Percentiles rank a stretch among this genome's conserved stretches.
Evolutionary conservation across 2,329 filamentous ascomycete species (phyloP).

Genomic region (Taxawa tesnikishii): DNA sequence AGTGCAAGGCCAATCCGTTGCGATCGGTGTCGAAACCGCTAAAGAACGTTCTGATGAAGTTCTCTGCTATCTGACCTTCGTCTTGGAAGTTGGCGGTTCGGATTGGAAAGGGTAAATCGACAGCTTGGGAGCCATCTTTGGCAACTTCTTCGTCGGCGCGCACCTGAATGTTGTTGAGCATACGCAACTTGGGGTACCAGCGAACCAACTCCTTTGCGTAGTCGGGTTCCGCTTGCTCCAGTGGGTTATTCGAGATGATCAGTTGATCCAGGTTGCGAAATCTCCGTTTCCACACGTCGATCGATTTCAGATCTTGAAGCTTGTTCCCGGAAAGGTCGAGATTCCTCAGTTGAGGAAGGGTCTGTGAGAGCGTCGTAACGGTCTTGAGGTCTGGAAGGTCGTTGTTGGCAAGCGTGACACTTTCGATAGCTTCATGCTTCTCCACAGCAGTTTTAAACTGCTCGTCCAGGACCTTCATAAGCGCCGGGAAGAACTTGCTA

Average conservation of each 20-base stretch:
- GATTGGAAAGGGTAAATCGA: slow-evolving; percentile 48
- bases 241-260: slow-evolving; percentile 64
- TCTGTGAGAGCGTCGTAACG: slow-evolving; percentile 63
- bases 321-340: slow-evolving; percentile 81
- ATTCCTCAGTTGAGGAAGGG: slow-evolving; percentile 76
- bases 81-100: slow-evolving; percentile 60
- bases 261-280: slow-evolving; percentile 72
- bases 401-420: slow-evolving; percentile 73
- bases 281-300: slow-evolving; percentile 67
- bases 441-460: slow-evolving; percentile 61
- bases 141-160: slow-evolving; percentile 60
- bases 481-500: slow-evolving; percentile 79
- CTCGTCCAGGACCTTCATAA: slow-evolving; percentile 76
- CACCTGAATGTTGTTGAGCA: slow-evolving; percentile 63
- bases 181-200: slow-evolving; percentile 73
- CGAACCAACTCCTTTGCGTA: slow-evolving; percentile 58
- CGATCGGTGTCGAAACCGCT: slow-evolving; percentile 62
- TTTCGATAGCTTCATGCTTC: slow-evolving; percentile 66
- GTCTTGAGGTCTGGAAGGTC: slow-evolving; percentile 58
- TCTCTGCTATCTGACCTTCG: slow-evolving; percentile 59
- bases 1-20: slow-evolving; percentile 45
- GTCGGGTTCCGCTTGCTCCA: slow-evolving; percentile 35
- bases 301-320: slow-evolving; percentile 52
- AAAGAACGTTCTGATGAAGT: slow-evolving; percentile 65
- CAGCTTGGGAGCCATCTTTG: slow-evolving; percentile 38